Evolutionary conservation across 345 rosid species (phyloP).

Genomic region (Ceriops tagal): DNA sequence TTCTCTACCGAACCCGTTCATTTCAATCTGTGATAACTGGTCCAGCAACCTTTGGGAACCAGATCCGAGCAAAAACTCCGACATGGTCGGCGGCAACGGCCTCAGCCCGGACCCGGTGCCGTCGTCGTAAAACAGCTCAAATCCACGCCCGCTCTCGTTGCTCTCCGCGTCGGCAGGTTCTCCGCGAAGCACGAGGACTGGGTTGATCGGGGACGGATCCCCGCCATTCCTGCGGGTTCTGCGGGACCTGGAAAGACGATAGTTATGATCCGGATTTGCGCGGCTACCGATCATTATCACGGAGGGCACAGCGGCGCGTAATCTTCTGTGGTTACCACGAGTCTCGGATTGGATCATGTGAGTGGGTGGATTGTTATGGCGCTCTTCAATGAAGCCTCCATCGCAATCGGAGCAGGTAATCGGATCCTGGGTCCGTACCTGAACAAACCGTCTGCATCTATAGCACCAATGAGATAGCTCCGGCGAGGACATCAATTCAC

Average conservation of each 20-base stretch:
- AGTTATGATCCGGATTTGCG: neutral
- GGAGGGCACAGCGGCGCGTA: conserved; percentile 16
- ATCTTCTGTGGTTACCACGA: conserved; percentile 12
- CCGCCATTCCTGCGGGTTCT: conserved; percentile 42
- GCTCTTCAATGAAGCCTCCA: conserved; percentile 71
- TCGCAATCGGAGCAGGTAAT: conserved; percentile 73
- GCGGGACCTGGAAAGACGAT: conserved; percentile 14
- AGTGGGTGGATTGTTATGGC: conserved; percentile 32
- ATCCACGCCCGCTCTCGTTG: conserved; percentile 24
- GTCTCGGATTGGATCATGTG: conserved; percentile 29
- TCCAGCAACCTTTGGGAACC: conserved; percentile 78
- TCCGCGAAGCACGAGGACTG: conserved; percentile 80
- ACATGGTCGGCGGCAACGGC: conserved; percentile 73
- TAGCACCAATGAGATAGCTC: conserved; percentile 83
- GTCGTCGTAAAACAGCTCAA: conserved; percentile 77
- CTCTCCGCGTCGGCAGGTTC: conserved; percentile 23
- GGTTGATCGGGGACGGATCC: conserved; percentile 68
- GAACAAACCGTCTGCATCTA: conserved; percentile 66
- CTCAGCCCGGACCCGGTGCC: conserved; percentile 73
- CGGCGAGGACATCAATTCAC: conserved; percentile 44
- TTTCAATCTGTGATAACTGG: conserved; percentile 76
- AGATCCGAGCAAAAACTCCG: conserved; percentile 81
- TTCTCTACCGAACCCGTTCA: conserved; percentile 44
- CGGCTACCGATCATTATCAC: conserved; percentile 38
- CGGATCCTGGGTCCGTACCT: conserved; percentile 41